A percentile compares a stretch with the other conserved stretches of the same genome.
Evolutionary conservation across 1,284 basidiomycete genomes (phyloP).

Genomic region (Uromyces viciae-fabae): DNA sequence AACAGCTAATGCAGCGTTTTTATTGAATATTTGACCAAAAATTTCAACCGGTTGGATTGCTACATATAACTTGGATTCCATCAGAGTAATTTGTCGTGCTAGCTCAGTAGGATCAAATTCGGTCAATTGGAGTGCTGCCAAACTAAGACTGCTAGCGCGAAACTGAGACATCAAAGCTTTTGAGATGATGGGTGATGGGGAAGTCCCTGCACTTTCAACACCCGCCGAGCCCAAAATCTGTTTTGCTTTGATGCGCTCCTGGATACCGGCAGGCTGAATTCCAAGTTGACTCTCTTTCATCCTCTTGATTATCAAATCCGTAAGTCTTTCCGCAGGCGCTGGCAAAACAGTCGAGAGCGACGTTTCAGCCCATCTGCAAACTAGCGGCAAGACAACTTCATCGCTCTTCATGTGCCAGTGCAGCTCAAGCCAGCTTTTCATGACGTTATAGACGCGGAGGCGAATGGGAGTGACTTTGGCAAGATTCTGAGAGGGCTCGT

Average conservation of each 20-base stretch:
- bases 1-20: slow-evolving; percentile 49
- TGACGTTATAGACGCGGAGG: slow-evolving; percentile 80
- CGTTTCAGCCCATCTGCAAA: slow-evolving; percentile 66
- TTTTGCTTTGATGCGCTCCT: slow-evolving; percentile 7
- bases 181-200: slow-evolving; percentile 69
- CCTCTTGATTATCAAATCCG: slow-evolving; percentile 64
- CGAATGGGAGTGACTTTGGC: slow-evolving; percentile 81
- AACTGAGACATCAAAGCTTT: slow-evolving; percentile 65
- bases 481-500: slow-evolving; percentile 61
- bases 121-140: slow-evolving; percentile 64
- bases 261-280: neutral
- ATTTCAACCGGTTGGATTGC: slow-evolving; percentile 56
- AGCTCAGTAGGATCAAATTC: slow-evolving; percentile 74
- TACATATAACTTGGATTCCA: slow-evolving; percentile 54
- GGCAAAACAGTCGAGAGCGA: slow-evolving; percentile 66
- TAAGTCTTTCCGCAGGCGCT: slow-evolving; percentile 66
- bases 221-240: neutral
- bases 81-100: slow-evolving; percentile 60
- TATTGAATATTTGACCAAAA: slow-evolving; percentile 54
- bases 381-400: slow-evolving; percentile 58
- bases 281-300: slow-evolving; percentile 52
- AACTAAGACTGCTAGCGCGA: slow-evolving; percentile 56
- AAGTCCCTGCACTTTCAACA: slow-evolving; percentile 29
- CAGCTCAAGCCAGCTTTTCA: slow-evolving; percentile 86
- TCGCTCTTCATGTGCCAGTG: slow-evolving; percentile 71